Conservation (phyloP, 345 rosid species). For the Syzygium aromaticum region DNA sequence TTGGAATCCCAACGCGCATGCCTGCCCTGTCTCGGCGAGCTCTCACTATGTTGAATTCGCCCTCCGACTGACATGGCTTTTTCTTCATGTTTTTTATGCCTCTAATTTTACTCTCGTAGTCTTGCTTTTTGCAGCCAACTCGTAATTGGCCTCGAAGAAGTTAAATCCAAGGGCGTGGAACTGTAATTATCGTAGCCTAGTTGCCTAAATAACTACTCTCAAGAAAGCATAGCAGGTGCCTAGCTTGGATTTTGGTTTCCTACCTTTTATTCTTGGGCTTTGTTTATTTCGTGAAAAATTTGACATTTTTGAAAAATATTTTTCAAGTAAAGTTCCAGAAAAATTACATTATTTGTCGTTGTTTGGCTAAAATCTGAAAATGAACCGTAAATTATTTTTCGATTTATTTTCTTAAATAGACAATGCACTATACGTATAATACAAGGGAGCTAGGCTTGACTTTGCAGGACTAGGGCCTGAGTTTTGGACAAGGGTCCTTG, state of each 20-base stretch:
- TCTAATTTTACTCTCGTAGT: background rate
- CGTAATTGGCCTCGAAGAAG: too few relatives aligned
- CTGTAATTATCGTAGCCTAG: background rate
- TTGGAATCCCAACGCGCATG: background rate
- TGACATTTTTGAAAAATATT: background rate
- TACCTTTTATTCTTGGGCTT: accelerated
- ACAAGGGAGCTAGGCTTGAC: accelerated
- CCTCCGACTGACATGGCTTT: background rate
- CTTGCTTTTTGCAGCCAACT: background rate
- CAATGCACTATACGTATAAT: background rate
- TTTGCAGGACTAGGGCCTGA: background rate
- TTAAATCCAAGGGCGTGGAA: background rate
- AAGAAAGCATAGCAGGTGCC: background rate
- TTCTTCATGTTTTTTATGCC: background rate
- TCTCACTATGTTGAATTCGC: background rate
- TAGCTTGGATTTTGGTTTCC: background rate
- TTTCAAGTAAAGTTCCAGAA: background rate
- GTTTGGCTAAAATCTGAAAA: background rate
- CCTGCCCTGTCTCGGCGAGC: background rate
- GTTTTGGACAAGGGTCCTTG: accelerated
- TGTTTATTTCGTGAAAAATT: accelerated
- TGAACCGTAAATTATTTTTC: background rate
- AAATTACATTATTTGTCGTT: background rate
- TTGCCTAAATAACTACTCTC: background rate
- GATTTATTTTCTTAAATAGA: background rate